phyloP scores from a whole-genome alignment of 257 asterid genomes.

The Euphrasia confusa region DNA sequence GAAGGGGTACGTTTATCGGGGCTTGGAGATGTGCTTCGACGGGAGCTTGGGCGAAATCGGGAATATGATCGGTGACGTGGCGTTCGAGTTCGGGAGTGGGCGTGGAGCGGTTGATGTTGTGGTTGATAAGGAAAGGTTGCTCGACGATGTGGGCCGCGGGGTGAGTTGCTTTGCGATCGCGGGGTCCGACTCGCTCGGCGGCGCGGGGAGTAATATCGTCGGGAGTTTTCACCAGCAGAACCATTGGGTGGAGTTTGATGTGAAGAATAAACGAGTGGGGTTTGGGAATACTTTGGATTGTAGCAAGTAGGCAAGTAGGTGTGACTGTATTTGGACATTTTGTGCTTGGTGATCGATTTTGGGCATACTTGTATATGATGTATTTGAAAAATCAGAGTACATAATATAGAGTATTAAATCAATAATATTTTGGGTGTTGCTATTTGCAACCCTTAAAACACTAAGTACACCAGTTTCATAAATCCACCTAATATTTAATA shows the following conservation, averaged over 20 bases:
- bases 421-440: too few relatives aligned
- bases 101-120: constrained; percentile 32
- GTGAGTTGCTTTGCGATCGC: constrained; percentile 69
- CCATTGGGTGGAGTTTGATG: constrained; percentile 84
- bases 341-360: too few relatives aligned
- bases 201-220: constrained; percentile 61
- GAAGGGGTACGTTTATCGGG: constrained; percentile 51
- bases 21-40: constrained; percentile 75
- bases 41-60: constrained; percentile 30
- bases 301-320: constrained; percentile 35
- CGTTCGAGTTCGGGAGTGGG: constrained; percentile 48
- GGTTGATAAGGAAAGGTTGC: constrained; percentile 34
- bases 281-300: constrained; percentile 62
- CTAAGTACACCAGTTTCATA: too few relatives aligned
- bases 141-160: constrained; percentile 50
- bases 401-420: too few relatives aligned
- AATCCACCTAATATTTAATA: too few relatives aligned
- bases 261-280: constrained; percentile 50
- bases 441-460: too few relatives aligned
- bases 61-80: constrained; percentile 53
- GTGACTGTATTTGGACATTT: constrained; percentile 14
- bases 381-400: too few relatives aligned
- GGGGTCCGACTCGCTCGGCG: constrained; percentile 58
- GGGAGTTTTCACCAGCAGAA: constrained; percentile 87
- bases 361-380: too few relatives aligned